Evolutionary conservation across 2,329 filamentous ascomycete genomes (phyloP), one percentile per base, ranked within the genome.

Genomic region (Lasiodiplodia gonubiensis): DNA sequence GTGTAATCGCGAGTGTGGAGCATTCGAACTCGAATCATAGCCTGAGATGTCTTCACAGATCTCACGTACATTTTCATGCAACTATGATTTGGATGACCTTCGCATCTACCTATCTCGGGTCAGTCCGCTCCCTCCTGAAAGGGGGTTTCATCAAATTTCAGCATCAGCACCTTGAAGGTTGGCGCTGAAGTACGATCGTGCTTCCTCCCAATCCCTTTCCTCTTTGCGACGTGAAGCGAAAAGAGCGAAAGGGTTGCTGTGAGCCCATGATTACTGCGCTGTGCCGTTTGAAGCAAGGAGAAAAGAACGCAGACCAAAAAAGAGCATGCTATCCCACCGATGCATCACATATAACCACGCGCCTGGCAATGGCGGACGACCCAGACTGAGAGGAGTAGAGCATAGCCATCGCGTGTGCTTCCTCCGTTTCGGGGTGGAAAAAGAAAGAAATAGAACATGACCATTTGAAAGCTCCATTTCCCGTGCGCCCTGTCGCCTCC

Each of bases 311-410:
- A n/a, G 14, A 51, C 7, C 10, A 63, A 37, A n/a, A 51, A 51
- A 63, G 42, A 63, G 46, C 33, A 63, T 63, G 59, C 59, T 63
- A n/a, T 49, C 46, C 46, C 59, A 30, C 46, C 46, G 23, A 63
- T 63, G 59, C 59, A 37, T 37, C 53, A 35, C 53, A 35, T 51
- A 35, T 30, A 46, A 46, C 12, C 37, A 39, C 35, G 27, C 59
- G 37, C 23, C 46, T 21, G 18, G 23, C 16, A 42, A 63, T 21
- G 46, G 46, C 18, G 27, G 27, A 37, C 23, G 59, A 39, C 23
- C 46, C 39, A 51, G 27, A 27, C 42, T 11, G 10, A 18, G 54
- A 16, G 21, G 54, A 48, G 35, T 49, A 49, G 42, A 49, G 39
- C 51, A 63, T 51, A 51, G 59, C 46, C 42, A 51, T 30, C 49